phyloP scores from a whole-genome alignment of 169 alveolate species.

The Plasmodium relictum region DNA sequence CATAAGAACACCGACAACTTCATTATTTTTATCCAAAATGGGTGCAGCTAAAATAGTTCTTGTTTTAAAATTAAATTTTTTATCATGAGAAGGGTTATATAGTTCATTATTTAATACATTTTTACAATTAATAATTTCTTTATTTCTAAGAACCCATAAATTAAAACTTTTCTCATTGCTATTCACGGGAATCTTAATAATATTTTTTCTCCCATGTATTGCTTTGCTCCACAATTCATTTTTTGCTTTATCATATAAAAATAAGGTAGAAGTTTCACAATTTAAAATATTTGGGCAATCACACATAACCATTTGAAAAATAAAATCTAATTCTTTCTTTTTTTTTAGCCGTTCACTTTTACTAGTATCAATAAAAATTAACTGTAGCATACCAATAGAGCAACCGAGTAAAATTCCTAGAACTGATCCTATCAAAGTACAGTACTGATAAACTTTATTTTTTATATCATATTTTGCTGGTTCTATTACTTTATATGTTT shows the following conservation, averaged over 20 bases:
- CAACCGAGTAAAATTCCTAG: constrained; percentile 66
- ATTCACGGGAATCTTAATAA: constrained; percentile 57
- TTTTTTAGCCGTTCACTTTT: constrained; percentile 66
- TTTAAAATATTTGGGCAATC: constrained; percentile 66
- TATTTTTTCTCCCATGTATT: constrained; percentile 70
- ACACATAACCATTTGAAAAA: constrained; percentile 76
- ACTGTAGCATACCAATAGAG: constrained; percentile 51
- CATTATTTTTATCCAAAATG: constrained; percentile 51
- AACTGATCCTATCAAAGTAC: constrained; percentile 63
- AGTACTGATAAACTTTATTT: constrained; percentile 62
- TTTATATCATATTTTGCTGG: constrained; percentile 49
- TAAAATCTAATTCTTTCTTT: constrained; percentile 63
- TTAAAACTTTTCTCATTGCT: constrained; percentile 71
- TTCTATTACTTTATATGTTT: constrained; percentile 39
- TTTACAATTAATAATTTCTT: constrained; percentile 73
- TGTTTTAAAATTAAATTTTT: constrained; percentile 70
- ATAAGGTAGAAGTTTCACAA: constrained; percentile 64
- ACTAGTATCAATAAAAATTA: constrained; percentile 60
- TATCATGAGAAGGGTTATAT: constrained; percentile 63
- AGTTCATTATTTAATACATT: constrained; percentile 58
- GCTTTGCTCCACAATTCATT: constrained; percentile 76
- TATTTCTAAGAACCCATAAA: constrained; percentile 63
- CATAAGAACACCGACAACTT: constrained; percentile 75
- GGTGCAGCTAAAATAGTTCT: constrained; percentile 74
- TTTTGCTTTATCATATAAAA: constrained; percentile 64